Percentiles rank a stretch among this genome's conserved stretches.
phyloP scores from a whole-genome alignment of 768 basidiomycete genomes.

The Tephrocybe sp. region DNA sequence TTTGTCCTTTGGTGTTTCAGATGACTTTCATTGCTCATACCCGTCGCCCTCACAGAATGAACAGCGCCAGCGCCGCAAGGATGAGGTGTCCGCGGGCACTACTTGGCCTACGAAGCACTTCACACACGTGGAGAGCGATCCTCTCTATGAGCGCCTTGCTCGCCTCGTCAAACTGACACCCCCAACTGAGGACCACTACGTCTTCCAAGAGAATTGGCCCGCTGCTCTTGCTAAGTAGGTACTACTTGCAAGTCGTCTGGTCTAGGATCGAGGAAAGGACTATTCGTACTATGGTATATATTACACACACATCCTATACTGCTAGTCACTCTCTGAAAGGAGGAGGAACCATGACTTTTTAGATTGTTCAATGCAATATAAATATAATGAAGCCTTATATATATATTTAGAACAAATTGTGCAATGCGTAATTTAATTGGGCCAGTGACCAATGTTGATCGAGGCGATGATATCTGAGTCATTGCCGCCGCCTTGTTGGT shows the following conservation, averaged over 20 bases:
- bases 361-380: conserved; percentile 4
- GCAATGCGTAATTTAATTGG: too few species aligned
- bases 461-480: too few species aligned
- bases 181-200: conserved; percentile 74
- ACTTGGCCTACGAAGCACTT: conserved; percentile 84
- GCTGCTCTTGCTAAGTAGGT: neutral
- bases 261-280: neutral
- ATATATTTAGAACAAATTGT: too few species aligned
- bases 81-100: conserved; percentile 72
- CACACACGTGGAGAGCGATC: conserved; percentile 63
- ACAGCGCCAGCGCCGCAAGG: conserved; percentile 84
- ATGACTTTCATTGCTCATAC: too few species aligned
- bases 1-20: too few species aligned
- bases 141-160: conserved; percentile 71
- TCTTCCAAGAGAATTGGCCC: conserved; percentile 66
- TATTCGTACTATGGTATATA: neutral
- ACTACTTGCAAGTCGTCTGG: neutral
- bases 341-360: neutral
- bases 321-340: neutral
- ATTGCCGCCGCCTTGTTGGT: too few species aligned
- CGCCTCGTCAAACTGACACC: conserved; percentile 61
- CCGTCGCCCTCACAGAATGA: conserved; percentile 65
- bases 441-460: too few species aligned
- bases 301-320: conserved; percentile 3
- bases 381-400: neutral